Percentiles rank a stretch among this genome's conserved stretches.
Evolutionary conservation across 1,139 yeast species (phyloP).

Genomic region (Pichia sp.): DNA sequence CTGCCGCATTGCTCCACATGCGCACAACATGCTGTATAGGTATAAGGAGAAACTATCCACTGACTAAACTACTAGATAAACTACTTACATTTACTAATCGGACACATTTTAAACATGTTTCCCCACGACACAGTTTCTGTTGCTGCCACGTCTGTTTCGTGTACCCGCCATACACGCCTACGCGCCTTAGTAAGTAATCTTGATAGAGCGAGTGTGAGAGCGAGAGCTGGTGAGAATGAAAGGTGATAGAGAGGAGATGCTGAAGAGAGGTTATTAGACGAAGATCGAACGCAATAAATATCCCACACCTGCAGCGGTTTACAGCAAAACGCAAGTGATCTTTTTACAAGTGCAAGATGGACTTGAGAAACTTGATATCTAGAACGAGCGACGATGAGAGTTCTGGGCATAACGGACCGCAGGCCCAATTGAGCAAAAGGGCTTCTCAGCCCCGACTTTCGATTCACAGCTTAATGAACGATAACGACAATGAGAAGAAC

Average conservation of each 20-base stretch:
- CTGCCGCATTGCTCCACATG: constrained; percentile 18
- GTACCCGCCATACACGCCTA: background rate
- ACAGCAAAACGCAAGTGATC: background rate
- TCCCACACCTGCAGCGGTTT: no score
- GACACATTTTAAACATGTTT: background rate
- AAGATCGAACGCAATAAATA: background rate
- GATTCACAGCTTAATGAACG: constrained; percentile 35
- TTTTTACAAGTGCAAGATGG: constrained; percentile 20
- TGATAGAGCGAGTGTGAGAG: no score
- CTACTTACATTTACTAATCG: background rate
- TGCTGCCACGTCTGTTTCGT: background rate
- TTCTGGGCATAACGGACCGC: background rate
- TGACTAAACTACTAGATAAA: no score
- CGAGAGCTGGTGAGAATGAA: no score
- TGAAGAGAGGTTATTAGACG: background rate
- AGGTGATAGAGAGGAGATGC: background rate
- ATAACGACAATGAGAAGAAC: constrained; percentile 17
- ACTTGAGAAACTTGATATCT: constrained; percentile 29
- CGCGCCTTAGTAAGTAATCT: background rate
- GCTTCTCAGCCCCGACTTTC: constrained; percentile 27
- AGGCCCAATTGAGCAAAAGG: constrained; percentile 2
- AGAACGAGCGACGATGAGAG: constrained; percentile 22
- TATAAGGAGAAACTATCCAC: background rate
- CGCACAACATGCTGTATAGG: constrained; percentile 16
- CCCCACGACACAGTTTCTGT: background rate